Base-by-base conservation (phyloP, 129 eudicot species). In the Helianthus tuberosus region DNA sequence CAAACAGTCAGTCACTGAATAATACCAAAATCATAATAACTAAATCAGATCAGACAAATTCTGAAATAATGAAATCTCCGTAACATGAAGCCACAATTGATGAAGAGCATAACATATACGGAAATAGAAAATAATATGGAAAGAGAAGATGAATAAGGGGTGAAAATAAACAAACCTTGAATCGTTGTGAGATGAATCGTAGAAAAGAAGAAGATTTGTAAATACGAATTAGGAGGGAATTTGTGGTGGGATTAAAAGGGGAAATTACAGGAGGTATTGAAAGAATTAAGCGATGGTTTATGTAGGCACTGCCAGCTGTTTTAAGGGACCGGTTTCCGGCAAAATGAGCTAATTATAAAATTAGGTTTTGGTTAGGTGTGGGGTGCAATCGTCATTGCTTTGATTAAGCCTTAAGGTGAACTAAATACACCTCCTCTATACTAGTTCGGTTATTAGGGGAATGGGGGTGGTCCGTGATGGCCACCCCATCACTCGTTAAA, bases 281-380 rank as follows among this genome's bases (percentile, higher is more conserved):
- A 66, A 76, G 13, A 48, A 65, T 29, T 25, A 1, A 43, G 15
- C 11, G 48, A 59, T 14, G 50, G 9, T 13, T 0, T 27, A 48
- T 16, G 51, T 9, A n/a, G 44, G 65, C 55, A 27, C 10, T 2
- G 79, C 57, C 79, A 65, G 73, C 66, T 75, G 79, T 75, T 44
- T 75, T 65, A 2, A 65, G 25, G 44, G 55, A 75, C 49, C 6
- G 8, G 43, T 53, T 66, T 53, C 66, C 67, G 73, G 35, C 66
- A 32, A 73, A 8, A 35, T 57, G 63, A 48, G 47, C 55, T 51
- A 38, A 32, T 68, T 55, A 75, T 8, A 5, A 4, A 51, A 64
- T 65, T 75, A 29, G 14, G 61, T 13, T 69, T 69, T 5, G 12
- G 6, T 51, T 52, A 52, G 60, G 61, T 49, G 27, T 14, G 73